Evolutionary conservation across 2,329 filamentous ascomycete genomes (phyloP), one percentile per base, ranked within the genome.

Genomic region (Arthroderma sp.): DNA sequence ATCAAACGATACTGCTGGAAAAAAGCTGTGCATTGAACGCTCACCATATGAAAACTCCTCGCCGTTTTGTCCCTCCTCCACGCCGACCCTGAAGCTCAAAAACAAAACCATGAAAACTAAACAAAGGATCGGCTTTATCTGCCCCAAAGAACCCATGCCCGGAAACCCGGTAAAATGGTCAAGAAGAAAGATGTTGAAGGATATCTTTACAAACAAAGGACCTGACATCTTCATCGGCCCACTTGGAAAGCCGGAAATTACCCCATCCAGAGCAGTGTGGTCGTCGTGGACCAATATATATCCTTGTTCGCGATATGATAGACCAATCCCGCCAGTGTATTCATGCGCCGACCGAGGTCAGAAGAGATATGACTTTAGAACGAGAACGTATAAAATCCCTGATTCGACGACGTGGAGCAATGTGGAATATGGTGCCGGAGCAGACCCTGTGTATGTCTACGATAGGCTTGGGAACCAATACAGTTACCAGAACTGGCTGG

Each of bases 141-240:
- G 61, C 61, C 60, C 60, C 32, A 64, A 62, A 58, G 60, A 63
- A 42, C 61, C 59, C n/a, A 51, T 53, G 6, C 61, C 57, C 3
- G 57, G 58, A 36, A 61, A 62, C 15, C 55, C 58, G 22, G 31
- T 48, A 6, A 52, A 48, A 47, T 63, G 60, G 61, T 52, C 54
- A 6, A 51, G 51, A 6, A 49, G 53, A 41, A 54, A 54, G 54
- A 60, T 59, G 4, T 44, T 68, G 15, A 54, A 55, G 15, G 62
- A 69, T 39, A 53, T 68, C 43, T 36, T 67, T 10, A 59, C 50
- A 5, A 60, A 59, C 32, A 62, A 58, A 45, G 66, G 66, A 1
- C 65, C 66, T 8, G 66, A 69, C 51, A 63, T 69, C 4, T 68
- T 62, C 32, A 53, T 68, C n/a, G 60, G 56, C 5, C 49, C 42